Percentiles rank a stretch among this genome's conserved stretches.
These are phyloP conservation scores for Bretschneidera sinensis DNA, from an alignment of 345 rosid genomes.

Conservation along the genomic window DNA sequence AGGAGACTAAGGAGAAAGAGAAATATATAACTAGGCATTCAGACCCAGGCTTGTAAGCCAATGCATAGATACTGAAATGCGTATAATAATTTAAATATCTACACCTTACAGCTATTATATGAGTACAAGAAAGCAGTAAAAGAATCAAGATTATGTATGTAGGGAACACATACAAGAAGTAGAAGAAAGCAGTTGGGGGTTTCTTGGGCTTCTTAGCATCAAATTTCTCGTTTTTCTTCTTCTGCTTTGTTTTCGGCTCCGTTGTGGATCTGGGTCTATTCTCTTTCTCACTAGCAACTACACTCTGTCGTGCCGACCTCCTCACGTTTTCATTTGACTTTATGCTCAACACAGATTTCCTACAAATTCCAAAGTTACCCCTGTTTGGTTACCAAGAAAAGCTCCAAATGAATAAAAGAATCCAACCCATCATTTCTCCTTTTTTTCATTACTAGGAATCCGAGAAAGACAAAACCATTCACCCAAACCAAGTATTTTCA, in stretches of 20 bases:
- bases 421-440: not conserved
- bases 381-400: not conserved
- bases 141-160: not conserved
- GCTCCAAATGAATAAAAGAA: not conserved
- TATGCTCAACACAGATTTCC: constrained; percentile 32
- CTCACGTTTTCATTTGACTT: constrained; percentile 23
- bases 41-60: not conserved
- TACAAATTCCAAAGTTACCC: constrained; percentile 5
- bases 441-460: not conserved
- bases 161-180: constrained; percentile 51
- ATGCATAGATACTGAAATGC: not conserved
- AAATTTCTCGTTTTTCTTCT: constrained; percentile 32
- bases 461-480: not conserved
- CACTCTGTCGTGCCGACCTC: constrained; percentile 25
- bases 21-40: too few species aligned
- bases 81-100: too few species aligned
- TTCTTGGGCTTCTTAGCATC: constrained; percentile 78
- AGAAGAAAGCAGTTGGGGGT: constrained; percentile 93
- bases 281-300: constrained; percentile 17
- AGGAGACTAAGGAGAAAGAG: too few species aligned
- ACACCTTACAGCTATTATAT: not conserved
- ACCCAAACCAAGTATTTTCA: not conserved
- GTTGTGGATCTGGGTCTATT: constrained; percentile 1
- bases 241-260: constrained; percentile 32
- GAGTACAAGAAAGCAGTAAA: not conserved